phyloP scores from a whole-genome alignment of 371 early-diverging fungal species.

The Cokeromyces recurvatus region DNA sequence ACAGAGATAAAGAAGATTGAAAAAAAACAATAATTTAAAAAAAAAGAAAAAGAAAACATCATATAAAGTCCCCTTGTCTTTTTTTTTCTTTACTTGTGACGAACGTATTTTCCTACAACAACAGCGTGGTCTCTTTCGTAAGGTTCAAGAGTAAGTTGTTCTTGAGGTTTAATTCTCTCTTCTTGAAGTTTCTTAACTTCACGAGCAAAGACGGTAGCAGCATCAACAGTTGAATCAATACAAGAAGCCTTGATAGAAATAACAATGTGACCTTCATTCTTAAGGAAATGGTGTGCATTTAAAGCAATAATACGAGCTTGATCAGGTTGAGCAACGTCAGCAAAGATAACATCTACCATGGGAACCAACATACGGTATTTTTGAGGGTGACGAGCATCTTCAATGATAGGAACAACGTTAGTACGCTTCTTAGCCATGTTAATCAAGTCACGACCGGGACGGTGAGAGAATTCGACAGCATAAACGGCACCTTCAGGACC shows the following conservation, averaged over 20 bases:
- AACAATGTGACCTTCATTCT: constrained; percentile 97
- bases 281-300: constrained; percentile 99
- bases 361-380: constrained; percentile 99
- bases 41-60: too few relatives aligned
- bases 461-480: constrained; percentile 99
- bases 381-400: constrained; percentile 99
- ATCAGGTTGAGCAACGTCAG: constrained; percentile 99
- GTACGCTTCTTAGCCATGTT: constrained; percentile 99
- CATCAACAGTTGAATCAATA: constrained; percentile 99
- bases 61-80: too few relatives aligned
- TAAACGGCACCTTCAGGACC: constrained; percentile 98
- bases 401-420: constrained; percentile 99
- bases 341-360: constrained; percentile 99
- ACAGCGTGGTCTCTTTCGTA: constrained; percentile 99
- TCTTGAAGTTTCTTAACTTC: constrained; percentile 99
- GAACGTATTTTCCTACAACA: constrained; percentile 92
- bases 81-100: constrained; percentile 47
- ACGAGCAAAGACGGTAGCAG: constrained; percentile 97
- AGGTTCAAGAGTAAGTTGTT: constrained; percentile 99
- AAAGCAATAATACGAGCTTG: constrained; percentile 99
- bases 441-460: constrained; percentile 99
- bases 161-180: constrained; percentile 98
- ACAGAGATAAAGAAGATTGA: background rate
- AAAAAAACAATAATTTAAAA: too few relatives aligned
- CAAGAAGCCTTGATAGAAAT: constrained; percentile 99